Base-by-base conservation (phyloP, 73 alveolate genomes). In the Breviolum minutum region DNA sequence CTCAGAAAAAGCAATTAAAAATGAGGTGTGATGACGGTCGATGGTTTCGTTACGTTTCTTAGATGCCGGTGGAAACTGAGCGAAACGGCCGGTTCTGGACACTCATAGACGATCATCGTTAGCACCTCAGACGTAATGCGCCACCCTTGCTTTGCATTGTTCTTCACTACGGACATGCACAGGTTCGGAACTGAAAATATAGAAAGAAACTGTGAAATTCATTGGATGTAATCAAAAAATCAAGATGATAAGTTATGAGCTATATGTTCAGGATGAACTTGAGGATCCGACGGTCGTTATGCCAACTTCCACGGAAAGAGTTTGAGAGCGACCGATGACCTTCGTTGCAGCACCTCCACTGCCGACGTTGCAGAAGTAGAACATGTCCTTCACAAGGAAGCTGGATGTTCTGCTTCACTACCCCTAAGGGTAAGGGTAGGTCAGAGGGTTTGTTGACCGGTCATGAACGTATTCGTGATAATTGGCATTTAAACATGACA, bases 321-420 rank as follows among this genome's bases (percentile, higher is more conserved):
- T 93, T 32, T 93, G 98, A 19, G 98, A 93, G 19, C 98, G 98
- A 60, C 98, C 98, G 27, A 93, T 93, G 82, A 93, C 98, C 91
- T 93, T 93, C 30, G 98, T 93, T 14, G 98, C 77, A 74, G 98
- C 98, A 60, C 98, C 98, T 32, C 98, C 98, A 76, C 98, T 93
- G 82, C 98, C 81, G 9, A 93, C 98, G 29, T 93, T 93, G 98
- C 98, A 93, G 98, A 93, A 93, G 91, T 93, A 93, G 98, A 93
- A 93, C 98, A 76, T 73, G 91, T 93, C 98, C 98, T 93, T 6
- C 24, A 66, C 74, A 66, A 20, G 74, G 74, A 20, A 4, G 16
- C 6, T 66, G 74, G 26, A 66, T 66, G 74, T 16, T 66, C 74
- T 66, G 74, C 74, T 66, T 13, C 26, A 0, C 32, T 30, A 0